Base-by-base conservation (phyloP, 2,329 filamentous ascomycete genomes). In the Microcyclosporella mali region DNA sequence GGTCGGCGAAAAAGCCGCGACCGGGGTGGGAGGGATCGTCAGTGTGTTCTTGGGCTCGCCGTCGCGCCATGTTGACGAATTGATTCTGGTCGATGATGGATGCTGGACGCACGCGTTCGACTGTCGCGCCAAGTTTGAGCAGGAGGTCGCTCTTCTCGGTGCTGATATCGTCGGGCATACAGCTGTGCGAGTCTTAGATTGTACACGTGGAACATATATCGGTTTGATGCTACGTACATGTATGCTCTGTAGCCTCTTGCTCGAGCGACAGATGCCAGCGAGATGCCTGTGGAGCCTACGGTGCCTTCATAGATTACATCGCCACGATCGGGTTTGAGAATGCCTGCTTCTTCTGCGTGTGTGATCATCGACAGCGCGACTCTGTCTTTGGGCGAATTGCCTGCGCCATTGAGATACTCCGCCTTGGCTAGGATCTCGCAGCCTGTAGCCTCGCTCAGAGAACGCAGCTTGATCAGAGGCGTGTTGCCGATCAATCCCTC, bases 301-400 rank as follows among this genome's bases (percentile, higher is more conserved):
- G 92, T 98, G 52, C 92, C 92, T 70, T 98, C 92, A 66, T 97
- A 98, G 58, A 98, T 88, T 33, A 86, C 94, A 64, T 98, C 92
- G 48, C 90, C 90, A 16, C 84, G 82, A 53, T 84, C 73, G 0
- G 92, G 90, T 0, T 74, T 76, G 34, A 98, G 69, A 14, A 89
- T 71, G 2, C 88, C 88, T 37, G 77, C 69, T 48, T 79, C 75
- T 71, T 98, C 92, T 33, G 89, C 92, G 61, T 73, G 71, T 44
- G 79, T 70, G 62, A 98, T 94, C 73, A 97, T 94, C 66, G 78
- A 85, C 29, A 97, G 75, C 1, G 92, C 92, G 11, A 98, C 92
- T 40, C 92, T 80, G 66, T 98, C 92, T 66, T 98, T 98, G 31
- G 92, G 89, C 55, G 85, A 92, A 57, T 87, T 86, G 12, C 92